These are phyloP conservation scores for Candida tallmaniae DNA, from an alignment of 805 yeast genomes.

Conservation along the genomic window DNA sequence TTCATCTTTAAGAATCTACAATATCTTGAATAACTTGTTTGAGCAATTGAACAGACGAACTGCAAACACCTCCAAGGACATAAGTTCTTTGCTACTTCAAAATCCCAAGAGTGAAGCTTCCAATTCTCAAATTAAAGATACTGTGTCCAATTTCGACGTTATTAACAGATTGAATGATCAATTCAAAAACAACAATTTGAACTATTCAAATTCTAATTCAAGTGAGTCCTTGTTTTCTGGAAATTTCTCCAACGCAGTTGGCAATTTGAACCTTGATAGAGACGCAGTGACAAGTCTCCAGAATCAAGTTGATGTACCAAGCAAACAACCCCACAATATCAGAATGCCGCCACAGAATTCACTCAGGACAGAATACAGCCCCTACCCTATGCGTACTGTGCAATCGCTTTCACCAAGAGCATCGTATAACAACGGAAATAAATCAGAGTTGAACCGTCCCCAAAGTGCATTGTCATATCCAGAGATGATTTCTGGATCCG, in stretches of 20 bases:
- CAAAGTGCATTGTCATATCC: background rate
- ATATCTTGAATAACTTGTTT: conserved; percentile 72
- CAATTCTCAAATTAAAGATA: conserved; percentile 8
- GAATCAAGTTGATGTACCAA: background rate
- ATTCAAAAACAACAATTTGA: background rate
- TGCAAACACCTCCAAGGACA: conserved; percentile 38
- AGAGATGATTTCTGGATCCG: background rate
- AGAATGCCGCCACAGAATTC: background rate
- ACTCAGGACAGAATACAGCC: conserved; percentile 1
- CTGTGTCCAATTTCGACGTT: conserved; percentile 10
- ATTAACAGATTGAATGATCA: conserved; percentile 7
- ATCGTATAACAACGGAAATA: background rate
- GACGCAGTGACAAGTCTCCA: too few species aligned
- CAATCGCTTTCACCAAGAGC: background rate
- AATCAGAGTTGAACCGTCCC: background rate
- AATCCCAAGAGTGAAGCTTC: conserved; percentile 1
- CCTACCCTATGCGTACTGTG: conserved; percentile 1
- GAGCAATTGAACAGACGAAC: conserved; percentile 75
- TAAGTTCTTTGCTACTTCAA: conserved; percentile 3
- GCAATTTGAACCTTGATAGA: background rate
- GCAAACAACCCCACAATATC: too few species aligned
- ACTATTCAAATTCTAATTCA: background rate
- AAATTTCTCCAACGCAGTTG: background rate
- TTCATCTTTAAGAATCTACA: conserved; percentile 78
- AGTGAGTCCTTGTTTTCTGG: conserved; percentile 5